Base-by-base conservation (phyloP, 345 rosid genomes). In the Geranium rotundifolium region DNA sequence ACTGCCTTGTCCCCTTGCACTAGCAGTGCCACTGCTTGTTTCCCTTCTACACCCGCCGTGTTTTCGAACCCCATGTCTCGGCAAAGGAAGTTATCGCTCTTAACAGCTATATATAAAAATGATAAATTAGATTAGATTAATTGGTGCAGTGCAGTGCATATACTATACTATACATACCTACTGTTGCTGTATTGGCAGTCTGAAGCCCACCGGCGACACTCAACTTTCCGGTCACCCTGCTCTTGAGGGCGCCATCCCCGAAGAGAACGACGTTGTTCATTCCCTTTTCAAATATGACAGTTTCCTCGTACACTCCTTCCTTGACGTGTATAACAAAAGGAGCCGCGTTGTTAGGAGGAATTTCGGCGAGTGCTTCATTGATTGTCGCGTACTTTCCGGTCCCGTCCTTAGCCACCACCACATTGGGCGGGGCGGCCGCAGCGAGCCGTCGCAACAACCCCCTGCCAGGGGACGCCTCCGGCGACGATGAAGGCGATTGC, bases 231-330 rank as follows among this genome's bases (percentile, higher is more conserved):
- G 87, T 79, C 74, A 92, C 77, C 37, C 41, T 72, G n/a, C 91
- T 89, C 76, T 79, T 85, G 3, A 73, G 69, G n/a, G 83, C 72
- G 16, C 93, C 98, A 14, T 92, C 98, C 0, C 98, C 96, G 30
- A 87, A 65, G 64, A 92, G 72, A 76, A 81, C 62, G 14, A 69
- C 57, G 20, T 69, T 63, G 58, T 41, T 69, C 58, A 57, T 63
- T 0, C 13, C 31, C 63, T 69, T 69, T 69, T 63, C 72, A 7
- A 69, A 7, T 17, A 46, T 57, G 9, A 69, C 67, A 27, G 57
- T 63, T 63, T 69, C 72, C 31, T 41, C 58, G 8, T 69, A 69
- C n/a, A 8, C 63, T 4, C 72, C 72, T 19, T 62, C 54, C 67
- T 69, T 69, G 67, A 63, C 67, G 59, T 63, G 49, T 17, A 70